Conservation (phyloP, 2,329 filamentous ascomycete species). For the Colletotrichum musicola region DNA sequence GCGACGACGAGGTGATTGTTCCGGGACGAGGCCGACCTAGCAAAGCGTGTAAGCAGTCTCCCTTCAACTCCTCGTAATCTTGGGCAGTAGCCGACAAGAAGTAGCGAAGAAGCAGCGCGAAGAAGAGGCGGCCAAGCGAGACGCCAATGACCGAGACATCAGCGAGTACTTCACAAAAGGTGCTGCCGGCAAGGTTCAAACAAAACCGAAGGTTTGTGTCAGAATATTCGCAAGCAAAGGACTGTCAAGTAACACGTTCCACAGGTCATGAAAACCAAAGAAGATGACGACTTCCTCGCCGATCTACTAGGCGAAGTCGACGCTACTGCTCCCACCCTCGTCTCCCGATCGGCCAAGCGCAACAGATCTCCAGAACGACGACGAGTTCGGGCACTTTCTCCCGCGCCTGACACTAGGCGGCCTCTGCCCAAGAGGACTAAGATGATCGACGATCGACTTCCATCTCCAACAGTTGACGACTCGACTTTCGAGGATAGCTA, state of each 20-base stretch:
- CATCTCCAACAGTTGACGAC: constrained; percentile 65
- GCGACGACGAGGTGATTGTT: constrained; percentile 72
- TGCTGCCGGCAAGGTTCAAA: constrained; percentile 67
- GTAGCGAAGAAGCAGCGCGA: constrained; percentile 88
- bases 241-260: neutral
- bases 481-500: constrained; percentile 66
- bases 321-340: constrained; percentile 71
- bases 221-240: neutral
- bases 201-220: constrained; percentile 81
- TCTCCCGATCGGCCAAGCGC: constrained; percentile 70
- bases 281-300: constrained; percentile 89
- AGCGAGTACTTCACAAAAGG: constrained; percentile 94
- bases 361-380: constrained; percentile 82
- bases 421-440: constrained; percentile 70
- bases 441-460: constrained; percentile 61
- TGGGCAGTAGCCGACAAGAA: constrained; percentile 16
- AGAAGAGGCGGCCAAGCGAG: constrained; percentile 85
- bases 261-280: constrained; percentile 82
- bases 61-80: neutral
- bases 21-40: constrained; percentile 63
- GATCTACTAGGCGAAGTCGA: constrained; percentile 90
- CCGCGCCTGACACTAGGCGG: constrained; percentile 69
- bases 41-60: constrained; percentile 60
- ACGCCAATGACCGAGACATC: constrained; percentile 91
- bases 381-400: constrained; percentile 84